These are phyloP conservation scores for Neolentinus lepideus DNA, from an alignment of 1,284 basidiomycete genomes.

Conservation along the genomic window DNA sequence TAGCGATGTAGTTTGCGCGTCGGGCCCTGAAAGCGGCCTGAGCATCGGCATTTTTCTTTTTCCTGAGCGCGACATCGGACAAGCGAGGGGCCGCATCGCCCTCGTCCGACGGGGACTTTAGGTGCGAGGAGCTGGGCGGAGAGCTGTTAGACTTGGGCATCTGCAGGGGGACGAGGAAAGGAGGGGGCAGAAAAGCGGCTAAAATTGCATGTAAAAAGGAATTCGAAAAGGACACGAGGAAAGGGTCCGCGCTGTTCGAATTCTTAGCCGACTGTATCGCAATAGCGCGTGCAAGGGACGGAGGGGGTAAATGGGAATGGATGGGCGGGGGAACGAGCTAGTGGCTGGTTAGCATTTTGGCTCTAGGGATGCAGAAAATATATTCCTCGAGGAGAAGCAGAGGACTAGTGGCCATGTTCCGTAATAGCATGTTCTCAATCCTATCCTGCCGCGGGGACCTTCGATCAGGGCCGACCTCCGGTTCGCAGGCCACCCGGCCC, in stretches of 20 bases:
- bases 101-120: constrained; percentile 30
- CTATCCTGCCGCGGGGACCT: background rate
- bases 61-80: constrained; percentile 62
- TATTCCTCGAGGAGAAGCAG: background rate
- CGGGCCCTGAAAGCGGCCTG: constrained; percentile 68
- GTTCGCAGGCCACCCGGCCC: background rate
- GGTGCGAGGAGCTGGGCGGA: constrained; percentile 6
- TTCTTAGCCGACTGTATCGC: constrained; percentile 4
- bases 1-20: constrained; percentile 78
- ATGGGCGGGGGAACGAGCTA: background rate
- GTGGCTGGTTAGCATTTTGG: background rate
- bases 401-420: background rate
- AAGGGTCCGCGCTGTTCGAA: constrained; percentile 22
- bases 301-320: background rate
- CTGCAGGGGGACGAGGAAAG: constrained; percentile 19
- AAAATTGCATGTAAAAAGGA: constrained; percentile 36
- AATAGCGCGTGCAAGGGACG: background rate
- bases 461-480: constrained; percentile 2
- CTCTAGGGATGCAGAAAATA: background rate
- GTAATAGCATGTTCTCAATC: constrained; percentile 1
- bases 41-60: constrained; percentile 81
- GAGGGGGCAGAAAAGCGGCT: constrained; percentile 5
- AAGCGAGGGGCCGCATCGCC: constrained; percentile 27
- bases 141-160: constrained; percentile 14
- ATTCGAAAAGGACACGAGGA: constrained; percentile 61